phyloP scores from a whole-genome alignment of 768 basidiomycete species.

The Amanita inopinata region DNA sequence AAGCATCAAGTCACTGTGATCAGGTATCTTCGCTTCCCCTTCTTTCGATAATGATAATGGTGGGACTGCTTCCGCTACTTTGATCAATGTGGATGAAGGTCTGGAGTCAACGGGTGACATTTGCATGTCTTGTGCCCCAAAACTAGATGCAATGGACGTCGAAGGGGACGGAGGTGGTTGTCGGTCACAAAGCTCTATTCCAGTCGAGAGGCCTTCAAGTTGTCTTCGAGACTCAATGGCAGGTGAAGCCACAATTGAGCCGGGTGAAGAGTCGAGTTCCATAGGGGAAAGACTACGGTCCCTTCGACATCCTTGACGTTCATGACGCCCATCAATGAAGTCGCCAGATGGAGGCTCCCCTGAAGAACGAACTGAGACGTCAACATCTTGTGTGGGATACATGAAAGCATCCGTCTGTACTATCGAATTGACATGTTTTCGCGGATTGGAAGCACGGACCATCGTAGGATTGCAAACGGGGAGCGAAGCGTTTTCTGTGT shows the following conservation, averaged over 20 bases:
- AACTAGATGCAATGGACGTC: slow-evolving; percentile 18
- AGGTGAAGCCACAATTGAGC: slow-evolving; percentile 14
- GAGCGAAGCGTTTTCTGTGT: background rate
- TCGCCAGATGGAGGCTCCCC: background rate
- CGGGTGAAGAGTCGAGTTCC: slow-evolving; percentile 45
- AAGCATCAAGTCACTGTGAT: background rate
- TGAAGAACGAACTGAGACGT: slow-evolving; percentile 3
- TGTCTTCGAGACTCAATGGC: background rate
- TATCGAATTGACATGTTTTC: slow-evolving; percentile 12
- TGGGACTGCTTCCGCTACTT: background rate
- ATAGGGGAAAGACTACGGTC: slow-evolving; percentile 50
- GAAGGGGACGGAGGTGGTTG: slow-evolving; percentile 16
- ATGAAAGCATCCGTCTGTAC: slow-evolving; percentile 15
- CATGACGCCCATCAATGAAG: background rate
- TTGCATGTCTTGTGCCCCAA: slow-evolving; percentile 19
- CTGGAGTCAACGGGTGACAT: slow-evolving; percentile 16
- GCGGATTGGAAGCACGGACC: slow-evolving; percentile 13
- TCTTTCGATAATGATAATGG: background rate
- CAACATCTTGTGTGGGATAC: background rate
- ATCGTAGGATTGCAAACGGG: slow-evolving; percentile 9
- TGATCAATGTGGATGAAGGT: slow-evolving; percentile 1
- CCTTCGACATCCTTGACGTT: slow-evolving; percentile 16
- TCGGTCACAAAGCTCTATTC: background rate
- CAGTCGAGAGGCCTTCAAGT: background rate
- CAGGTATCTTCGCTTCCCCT: background rate